Evolutionary conservation across 2,329 filamentous ascomycete species (phyloP).

Genomic region (Coniochaeta prunicola): DNA sequence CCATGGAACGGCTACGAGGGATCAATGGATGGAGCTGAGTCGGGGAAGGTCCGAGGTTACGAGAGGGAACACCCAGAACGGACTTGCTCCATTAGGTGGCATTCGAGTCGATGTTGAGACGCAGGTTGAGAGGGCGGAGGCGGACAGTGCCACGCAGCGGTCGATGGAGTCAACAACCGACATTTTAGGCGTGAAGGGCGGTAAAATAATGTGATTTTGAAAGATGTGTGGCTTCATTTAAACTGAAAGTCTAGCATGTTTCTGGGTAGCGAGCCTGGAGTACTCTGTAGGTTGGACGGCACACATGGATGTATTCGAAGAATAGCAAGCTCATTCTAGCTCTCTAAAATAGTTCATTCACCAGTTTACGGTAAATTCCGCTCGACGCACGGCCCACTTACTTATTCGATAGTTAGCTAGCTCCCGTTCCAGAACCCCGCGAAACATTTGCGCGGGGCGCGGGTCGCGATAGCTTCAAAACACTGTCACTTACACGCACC

Average conservation of each 20-base stretch:
- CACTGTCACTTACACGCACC: not conserved
- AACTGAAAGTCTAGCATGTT: no score
- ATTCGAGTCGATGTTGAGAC: conserved; percentile 1
- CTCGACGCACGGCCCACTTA: not conserved
- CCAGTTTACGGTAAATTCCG: no score
- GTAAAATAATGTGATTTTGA: not conserved
- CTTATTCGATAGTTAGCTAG: no score
- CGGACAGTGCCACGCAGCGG: not conserved
- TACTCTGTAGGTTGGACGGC: no score
- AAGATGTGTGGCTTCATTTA: not conserved
- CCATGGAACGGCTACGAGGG: not conserved
- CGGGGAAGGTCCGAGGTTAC: not conserved
- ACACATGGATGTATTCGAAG: no score
- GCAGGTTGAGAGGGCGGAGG: not conserved
- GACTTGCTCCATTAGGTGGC: not conserved
- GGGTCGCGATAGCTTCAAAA: not conserved
- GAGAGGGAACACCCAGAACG: not conserved
- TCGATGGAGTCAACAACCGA: not conserved
- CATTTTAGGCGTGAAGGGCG: not conserved
- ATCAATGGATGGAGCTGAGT: not conserved
- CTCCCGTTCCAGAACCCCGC: not conserved
- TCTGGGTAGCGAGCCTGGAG: not conserved
- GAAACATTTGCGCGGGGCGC: not conserved
- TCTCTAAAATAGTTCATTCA: no score
- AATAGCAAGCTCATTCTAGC: no score